These are phyloP conservation scores for Clavaria fumosa DNA, from an alignment of 768 basidiomycete genomes.

Conservation along the genomic window DNA sequence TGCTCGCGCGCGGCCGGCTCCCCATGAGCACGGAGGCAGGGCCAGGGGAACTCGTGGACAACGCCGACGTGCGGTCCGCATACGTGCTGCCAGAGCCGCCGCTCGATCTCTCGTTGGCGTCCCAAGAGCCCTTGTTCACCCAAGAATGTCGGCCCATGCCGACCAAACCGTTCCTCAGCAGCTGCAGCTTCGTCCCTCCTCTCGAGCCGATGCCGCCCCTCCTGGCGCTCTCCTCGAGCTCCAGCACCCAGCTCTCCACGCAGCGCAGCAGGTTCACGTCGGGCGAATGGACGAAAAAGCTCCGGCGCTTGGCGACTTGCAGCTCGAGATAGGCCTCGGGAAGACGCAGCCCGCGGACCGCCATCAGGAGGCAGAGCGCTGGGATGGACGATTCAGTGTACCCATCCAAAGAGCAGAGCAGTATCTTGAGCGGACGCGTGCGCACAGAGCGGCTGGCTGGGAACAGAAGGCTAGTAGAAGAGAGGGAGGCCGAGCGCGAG, in stretches of 20 bases:
- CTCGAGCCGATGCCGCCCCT: constrained; percentile 19
- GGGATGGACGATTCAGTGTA: constrained; percentile 89
- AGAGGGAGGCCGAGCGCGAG: no score
- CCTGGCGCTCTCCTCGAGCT: constrained; percentile 24
- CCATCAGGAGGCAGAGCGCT: constrained; percentile 80
- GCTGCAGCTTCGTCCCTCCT: constrained; percentile 2
- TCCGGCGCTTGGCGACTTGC: constrained; percentile 63
- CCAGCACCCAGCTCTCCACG: constrained; percentile 40
- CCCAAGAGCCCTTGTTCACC: no score
- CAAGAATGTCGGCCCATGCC: constrained; percentile 17
- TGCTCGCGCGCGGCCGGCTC: constrained; percentile 63
- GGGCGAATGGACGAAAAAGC: constrained; percentile 82
- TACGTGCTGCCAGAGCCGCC: not conserved
- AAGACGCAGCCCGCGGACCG: constrained; percentile 42
- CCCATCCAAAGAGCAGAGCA: constrained; percentile 74
- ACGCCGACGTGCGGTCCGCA: not conserved
- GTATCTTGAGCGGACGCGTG: constrained; percentile 53
- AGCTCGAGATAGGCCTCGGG: constrained; percentile 90
- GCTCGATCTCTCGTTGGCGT: no score
- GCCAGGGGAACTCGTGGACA: not conserved
- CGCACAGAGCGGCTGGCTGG: no score
- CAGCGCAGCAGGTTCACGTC: constrained; percentile 62
- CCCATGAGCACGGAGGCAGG: not conserved
- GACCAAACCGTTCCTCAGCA: constrained; percentile 10
- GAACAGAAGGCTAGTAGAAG: no score